Base-by-base conservation (phyloP, 2,329 filamentous ascomycete genomes). In the Sporothrix humicola region DNA sequence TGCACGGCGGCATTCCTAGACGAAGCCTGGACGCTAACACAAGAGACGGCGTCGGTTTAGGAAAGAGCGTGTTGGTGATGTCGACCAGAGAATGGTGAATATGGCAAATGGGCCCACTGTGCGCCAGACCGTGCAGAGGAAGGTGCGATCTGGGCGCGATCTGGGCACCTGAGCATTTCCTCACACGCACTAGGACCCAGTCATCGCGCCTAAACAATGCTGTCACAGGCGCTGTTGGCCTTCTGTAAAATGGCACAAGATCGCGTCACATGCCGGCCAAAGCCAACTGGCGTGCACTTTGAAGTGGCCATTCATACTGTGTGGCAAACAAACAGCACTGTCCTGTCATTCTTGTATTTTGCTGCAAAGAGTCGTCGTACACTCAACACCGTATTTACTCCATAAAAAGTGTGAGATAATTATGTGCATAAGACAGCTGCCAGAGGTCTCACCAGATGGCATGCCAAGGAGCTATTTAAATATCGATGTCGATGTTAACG, bases 211-310 rank as follows among this genome's bases (percentile, higher is more conserved):
- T 37, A 46, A 10, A n/a, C 37, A 50, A 44, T 17, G 44, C 46
- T 7, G 23, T 50, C 12, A 46, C 23, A 20, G 20, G 46, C 52
- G 65, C 65, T 26, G 42, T 37, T 37, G 31, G 31, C 31, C 31
- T 37, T 37, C 31, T 37, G 31, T 37, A 15, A 44, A 9, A 66
- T 20, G 52, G 68, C 42, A 58, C 68, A 44, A 46, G 52, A 54
- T 58, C 17, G 52, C 52, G 37, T 70, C 68, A 70, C 68, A 70
- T 70, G 68, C 68, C n/a, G n/a, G 50, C 20, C 26, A 15, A 26
- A 12, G 5, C 50, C 66, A 26, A 23, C 46, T 48, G 17, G 3
- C 10, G 37, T 23, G 12, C n/a, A 9, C n/a, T 56, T 48, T 9
- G 3, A 3, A 3, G 20, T 66, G 61, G 61, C 61, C n/a, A 66